Base-by-base conservation (phyloP, 495 filamentous ascomycete genomes). In the Lindgomyces ingoldianus region DNA sequence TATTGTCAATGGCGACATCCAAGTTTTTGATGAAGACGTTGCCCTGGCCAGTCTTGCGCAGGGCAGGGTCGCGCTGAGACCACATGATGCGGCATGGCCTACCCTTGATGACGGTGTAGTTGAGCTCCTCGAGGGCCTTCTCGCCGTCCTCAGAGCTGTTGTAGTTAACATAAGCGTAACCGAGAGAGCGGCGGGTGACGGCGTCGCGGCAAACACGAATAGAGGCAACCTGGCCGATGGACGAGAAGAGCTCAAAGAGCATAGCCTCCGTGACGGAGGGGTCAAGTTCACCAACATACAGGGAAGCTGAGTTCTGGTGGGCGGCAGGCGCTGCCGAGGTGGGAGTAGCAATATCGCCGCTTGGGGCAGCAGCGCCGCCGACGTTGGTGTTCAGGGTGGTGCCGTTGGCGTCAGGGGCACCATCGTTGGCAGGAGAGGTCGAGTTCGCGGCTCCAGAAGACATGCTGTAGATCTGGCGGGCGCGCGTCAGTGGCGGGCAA, bases 1-100 rank as follows among this genome's bases (percentile, higher is more conserved):
- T 99, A 89, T 99, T 99, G 80, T 99, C 94, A 72, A 99, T 99
- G 73, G 93, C 95, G 70, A 84, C 86, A 76, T 99, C 94, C 65
- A 99, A 81, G 81, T 99, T 99, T 86, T 99, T 99, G 87, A 99
- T 99, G 85, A 99, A 99, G 71, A 99, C 92, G 75, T 99, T 99
- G 75, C 94, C 94, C 79, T 97, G 93, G 68, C 94, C 94, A 71
- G 92, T 99, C 88, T 99, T 99, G 81, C 94, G 94, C 73, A 98
- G 84, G 75, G 93, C 94, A 68, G 94, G 94, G 79, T 99, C 94
- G 79, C 94, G 94, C 84, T 99, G 94, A 62, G 95, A 98, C 94
- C 94, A 99, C 94, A 99, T 99, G 84, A 99, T 99, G 77, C 94
- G 94, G 87, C 95, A 98, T 33, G 94, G 93, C 76, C 91, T 91